phyloP scores from a whole-genome alignment of 805 yeast genomes.

The Torulaspora delbrueckii region DNA sequence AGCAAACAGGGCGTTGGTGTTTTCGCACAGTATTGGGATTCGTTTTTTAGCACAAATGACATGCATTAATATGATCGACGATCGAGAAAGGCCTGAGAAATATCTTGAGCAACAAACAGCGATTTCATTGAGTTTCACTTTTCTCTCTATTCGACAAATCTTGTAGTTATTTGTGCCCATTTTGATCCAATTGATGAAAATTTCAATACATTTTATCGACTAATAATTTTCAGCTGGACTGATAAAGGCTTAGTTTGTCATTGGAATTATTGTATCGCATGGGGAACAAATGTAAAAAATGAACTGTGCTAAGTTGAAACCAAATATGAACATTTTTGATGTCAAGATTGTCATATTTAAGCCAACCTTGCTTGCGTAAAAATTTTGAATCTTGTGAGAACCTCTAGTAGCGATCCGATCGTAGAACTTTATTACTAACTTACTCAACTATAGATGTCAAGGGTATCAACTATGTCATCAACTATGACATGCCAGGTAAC shows the following conservation, averaged over 20 bases:
- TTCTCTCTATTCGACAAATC: constrained; percentile 5
- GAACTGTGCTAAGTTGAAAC: constrained; percentile 13
- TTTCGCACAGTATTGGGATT: constrained; percentile 12
- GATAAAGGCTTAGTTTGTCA: background rate
- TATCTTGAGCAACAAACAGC: background rate
- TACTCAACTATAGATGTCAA: constrained; percentile 69
- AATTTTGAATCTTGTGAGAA: constrained; percentile 3
- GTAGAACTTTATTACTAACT: constrained; percentile 26
- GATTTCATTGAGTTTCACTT: background rate
- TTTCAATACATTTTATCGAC: background rate
- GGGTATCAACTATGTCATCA: constrained; percentile 90
- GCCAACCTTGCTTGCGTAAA: constrained; percentile 11
- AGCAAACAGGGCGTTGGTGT: constrained; percentile 15
- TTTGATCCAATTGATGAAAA: constrained; percentile 5
- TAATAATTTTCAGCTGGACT: constrained; percentile 9
- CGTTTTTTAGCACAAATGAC: constrained; percentile 11
- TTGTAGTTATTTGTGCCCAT: constrained; percentile 11
- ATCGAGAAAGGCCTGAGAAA: background rate
- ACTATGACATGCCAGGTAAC: constrained; percentile 97
- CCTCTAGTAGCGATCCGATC: constrained; percentile 3
- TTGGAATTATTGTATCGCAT: constrained; percentile 4
- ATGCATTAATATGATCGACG: constrained; percentile 1
- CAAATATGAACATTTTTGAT: constrained; percentile 12
- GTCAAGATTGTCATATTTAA: constrained; percentile 13
- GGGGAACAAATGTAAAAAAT: constrained; percentile 9